Percentiles rank a stretch among this genome's conserved stretches.
Conservation (phyloP, 2,329 filamentous ascomycete species). For the Hypoxylon sp. region DNA sequence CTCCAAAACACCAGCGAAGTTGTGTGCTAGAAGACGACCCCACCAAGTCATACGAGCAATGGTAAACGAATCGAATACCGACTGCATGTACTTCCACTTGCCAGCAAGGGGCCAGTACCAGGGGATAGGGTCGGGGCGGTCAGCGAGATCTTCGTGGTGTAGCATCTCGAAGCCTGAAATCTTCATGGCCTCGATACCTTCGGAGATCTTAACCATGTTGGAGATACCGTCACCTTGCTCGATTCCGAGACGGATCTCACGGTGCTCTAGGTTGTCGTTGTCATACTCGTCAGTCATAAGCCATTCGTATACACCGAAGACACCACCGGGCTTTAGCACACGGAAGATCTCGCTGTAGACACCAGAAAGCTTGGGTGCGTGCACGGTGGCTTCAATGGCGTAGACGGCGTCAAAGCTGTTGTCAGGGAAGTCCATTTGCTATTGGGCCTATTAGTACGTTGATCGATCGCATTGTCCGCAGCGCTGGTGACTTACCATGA, state of each 20-base stretch:
- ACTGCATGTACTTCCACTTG: constrained; percentile 82
- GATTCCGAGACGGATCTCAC: constrained; percentile 90
- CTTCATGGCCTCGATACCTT: constrained; percentile 84
- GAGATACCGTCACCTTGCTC: constrained; percentile 96
- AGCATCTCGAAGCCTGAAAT: constrained; percentile 86
- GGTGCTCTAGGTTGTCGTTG: constrained; percentile 85
- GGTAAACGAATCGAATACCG: constrained; percentile 80
- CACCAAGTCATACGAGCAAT: constrained; percentile 89
- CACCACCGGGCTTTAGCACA: constrained; percentile 92
- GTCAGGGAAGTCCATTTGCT: constrained; percentile 95
- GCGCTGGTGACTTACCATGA: constrained; percentile 77
- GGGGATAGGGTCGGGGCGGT: constrained; percentile 75
- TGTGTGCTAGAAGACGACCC: constrained; percentile 79
- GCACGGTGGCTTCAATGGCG: constrained; percentile 95
- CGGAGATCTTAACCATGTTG: constrained; percentile 91
- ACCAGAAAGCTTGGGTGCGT: constrained; percentile 88
- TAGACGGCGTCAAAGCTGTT: constrained; percentile 95
- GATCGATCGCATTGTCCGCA: neutral
- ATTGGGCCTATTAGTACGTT: neutral
- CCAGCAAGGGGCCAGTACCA: constrained; percentile 96
- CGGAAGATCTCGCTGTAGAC: constrained; percentile 96
- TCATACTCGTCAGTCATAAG: constrained; percentile 97
- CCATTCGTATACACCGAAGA: constrained; percentile 99
- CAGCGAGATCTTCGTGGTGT: constrained; percentile 86
- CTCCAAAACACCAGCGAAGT: constrained; percentile 80